phyloP scores from a whole-genome alignment of 2,329 filamentous ascomycete genomes.

The Aspergillus glaucus region DNA sequence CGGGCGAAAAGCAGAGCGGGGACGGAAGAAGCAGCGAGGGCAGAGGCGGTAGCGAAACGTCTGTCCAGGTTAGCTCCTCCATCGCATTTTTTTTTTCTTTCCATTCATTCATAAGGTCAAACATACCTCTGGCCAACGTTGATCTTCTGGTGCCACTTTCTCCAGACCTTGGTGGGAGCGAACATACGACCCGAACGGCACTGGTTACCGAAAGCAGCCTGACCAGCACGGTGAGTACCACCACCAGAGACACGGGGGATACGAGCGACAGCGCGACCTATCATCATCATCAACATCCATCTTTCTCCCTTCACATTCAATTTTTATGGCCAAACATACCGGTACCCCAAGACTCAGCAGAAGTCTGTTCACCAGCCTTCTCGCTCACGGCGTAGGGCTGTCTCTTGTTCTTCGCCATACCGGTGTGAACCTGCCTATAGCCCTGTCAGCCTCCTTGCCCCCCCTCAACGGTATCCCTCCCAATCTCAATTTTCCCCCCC shows the following conservation, averaged over 20 bases:
- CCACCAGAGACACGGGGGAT: slow-evolving; percentile 99
- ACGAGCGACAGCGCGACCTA: slow-evolving; percentile 98
- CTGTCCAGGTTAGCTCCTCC: slow-evolving; percentile 36
- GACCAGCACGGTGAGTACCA: slow-evolving; percentile 99
- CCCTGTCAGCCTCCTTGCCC: slow-evolving; percentile 27
- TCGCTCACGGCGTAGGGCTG: slow-evolving; percentile 99
- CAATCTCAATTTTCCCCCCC: slow-evolving; percentile 10
- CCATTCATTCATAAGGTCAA: neutral
- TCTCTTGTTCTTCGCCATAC: slow-evolving; percentile 99
- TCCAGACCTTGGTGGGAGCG: slow-evolving; percentile 99
- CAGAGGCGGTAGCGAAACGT: slow-evolving; percentile 96
- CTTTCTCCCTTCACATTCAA: slow-evolving; percentile 1
- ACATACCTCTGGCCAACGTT: slow-evolving; percentile 93
- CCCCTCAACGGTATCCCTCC: slow-evolving; percentile 3
- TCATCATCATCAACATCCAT: slow-evolving; percentile 6
- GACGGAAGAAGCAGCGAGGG: slow-evolving; percentile 91
- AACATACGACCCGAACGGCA: slow-evolving; percentile 99
- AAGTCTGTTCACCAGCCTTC: slow-evolving; percentile 99
- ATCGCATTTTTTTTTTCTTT: neutral
- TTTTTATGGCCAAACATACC: slow-evolving; percentile 51
- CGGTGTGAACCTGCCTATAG: slow-evolving; percentile 74
- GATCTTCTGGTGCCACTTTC: slow-evolving; percentile 99
- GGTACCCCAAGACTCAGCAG: slow-evolving; percentile 99
- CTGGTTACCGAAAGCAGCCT: slow-evolving; percentile 99
- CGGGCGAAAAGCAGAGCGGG: slow-evolving; percentile 92